These are phyloP conservation scores for Phyllachora maydis DNA, from an alignment of 2,329 filamentous ascomycete species.

Conservation along the genomic window DNA sequence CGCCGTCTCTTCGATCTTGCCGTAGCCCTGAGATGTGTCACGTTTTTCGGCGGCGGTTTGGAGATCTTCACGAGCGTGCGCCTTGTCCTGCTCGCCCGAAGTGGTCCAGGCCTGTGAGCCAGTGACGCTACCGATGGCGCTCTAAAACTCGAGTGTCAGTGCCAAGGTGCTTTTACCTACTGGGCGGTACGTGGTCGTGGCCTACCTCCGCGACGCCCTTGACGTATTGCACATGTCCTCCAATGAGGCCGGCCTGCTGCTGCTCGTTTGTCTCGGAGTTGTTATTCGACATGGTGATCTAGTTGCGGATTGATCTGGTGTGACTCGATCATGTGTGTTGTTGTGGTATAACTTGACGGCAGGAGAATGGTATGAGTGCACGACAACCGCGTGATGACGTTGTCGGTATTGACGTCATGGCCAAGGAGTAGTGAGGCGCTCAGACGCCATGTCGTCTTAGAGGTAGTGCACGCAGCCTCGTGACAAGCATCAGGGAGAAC, in stretches of 20 bases:
- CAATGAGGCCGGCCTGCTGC: slow-evolving; percentile 35
- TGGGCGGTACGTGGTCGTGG: slow-evolving; percentile 1
- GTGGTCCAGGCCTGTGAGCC: slow-evolving; percentile 41
- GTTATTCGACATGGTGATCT: slow-evolving; percentile 9
- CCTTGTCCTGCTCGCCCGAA: slow-evolving; percentile 43
- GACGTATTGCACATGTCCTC: slow-evolving; percentile 44
- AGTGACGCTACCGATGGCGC: slow-evolving; percentile 36
- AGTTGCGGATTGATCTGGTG: too few relatives aligned
- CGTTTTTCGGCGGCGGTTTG: slow-evolving; percentile 35
- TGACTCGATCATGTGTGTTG: too few relatives aligned
- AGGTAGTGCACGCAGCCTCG: too few relatives aligned
- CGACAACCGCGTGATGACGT: neutral
- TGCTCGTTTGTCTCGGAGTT: slow-evolving; percentile 6
- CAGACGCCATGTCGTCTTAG: too few relatives aligned
- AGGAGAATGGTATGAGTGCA: neutral
- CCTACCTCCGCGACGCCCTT: slow-evolving; percentile 46
- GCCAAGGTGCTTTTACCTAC: neutral
- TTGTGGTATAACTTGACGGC: slow-evolving; percentile 1
- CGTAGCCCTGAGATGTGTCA: slow-evolving; percentile 34
- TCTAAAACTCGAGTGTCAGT: slow-evolving; percentile 2
- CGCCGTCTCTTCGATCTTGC: slow-evolving; percentile 41
- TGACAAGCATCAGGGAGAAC: too few relatives aligned
- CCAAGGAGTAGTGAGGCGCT: neutral
- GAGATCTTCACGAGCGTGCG: slow-evolving; percentile 39
- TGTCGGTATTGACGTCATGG: neutral